Evolutionary conservation across 2,329 filamentous ascomycete genomes (phyloP).

Genomic region (Aspergillus ochraceoroseus): DNA sequence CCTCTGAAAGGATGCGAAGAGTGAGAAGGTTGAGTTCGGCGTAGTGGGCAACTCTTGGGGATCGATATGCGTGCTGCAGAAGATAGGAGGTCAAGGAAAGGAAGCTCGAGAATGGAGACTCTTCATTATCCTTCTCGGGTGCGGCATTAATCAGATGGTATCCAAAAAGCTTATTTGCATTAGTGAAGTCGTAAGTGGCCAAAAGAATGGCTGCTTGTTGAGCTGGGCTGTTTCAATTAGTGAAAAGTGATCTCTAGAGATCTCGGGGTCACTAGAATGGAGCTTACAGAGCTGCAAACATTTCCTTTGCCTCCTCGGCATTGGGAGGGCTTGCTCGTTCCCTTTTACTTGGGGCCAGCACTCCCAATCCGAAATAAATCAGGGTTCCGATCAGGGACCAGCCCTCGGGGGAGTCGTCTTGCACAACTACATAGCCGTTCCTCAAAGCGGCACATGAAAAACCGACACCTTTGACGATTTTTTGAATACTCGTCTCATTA

Average conservation of each 20-base stretch:
- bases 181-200: constrained; percentile 85
- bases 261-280: no score
- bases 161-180: constrained; percentile 93
- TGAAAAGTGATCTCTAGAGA: constrained; percentile 13
- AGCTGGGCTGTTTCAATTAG: constrained; percentile 58
- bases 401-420: constrained; percentile 83
- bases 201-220: constrained; percentile 74
- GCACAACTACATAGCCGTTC: constrained; percentile 73
- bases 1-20: constrained; percentile 80
- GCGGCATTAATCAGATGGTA: constrained; percentile 68
- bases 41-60: constrained; percentile 71
- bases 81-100: constrained; percentile 89
- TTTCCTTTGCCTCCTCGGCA: constrained; percentile 72
- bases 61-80: constrained; percentile 86
- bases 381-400: constrained; percentile 81
- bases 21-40: constrained; percentile 80
- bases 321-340: constrained; percentile 59
- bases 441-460: constrained; percentile 63
- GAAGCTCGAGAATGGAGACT: constrained; percentile 73
- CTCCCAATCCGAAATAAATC: constrained; percentile 76
- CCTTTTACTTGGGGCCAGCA: constrained; percentile 64
- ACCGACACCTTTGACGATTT: constrained; percentile 72
- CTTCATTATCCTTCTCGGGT: constrained; percentile 57
- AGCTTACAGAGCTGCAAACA: constrained; percentile 68
- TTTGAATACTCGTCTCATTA: constrained; percentile 79